These are phyloP conservation scores for Voacanga thouarsii DNA, from an alignment of 257 asterid genomes.

Conservation along the genomic window DNA sequence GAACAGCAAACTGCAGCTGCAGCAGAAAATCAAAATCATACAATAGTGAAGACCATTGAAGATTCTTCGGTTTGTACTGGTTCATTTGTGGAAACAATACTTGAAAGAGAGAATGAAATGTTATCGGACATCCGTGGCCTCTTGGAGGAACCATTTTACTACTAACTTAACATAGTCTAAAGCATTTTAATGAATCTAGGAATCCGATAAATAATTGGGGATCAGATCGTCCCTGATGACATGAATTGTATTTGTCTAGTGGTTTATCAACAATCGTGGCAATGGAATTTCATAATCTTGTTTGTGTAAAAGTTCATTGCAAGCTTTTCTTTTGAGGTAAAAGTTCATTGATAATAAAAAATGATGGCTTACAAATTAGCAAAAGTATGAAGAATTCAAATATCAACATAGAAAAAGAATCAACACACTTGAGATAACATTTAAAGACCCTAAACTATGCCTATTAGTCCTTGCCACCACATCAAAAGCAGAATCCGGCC, in stretches of 20 bases:
- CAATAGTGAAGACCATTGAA: conserved; percentile 20
- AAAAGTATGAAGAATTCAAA: no score
- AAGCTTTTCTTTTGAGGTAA: no score
- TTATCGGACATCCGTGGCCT: conserved; percentile 49
- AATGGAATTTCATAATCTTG: background rate
- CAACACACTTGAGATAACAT: no score
- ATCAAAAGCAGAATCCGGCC: no score
- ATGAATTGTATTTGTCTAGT: background rate
- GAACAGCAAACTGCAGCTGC: background rate
- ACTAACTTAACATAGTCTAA: background rate
- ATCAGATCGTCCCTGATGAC: background rate
- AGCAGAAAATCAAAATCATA: conserved; percentile 17
- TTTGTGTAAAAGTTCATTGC: no score
- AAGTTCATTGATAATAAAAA: no score
- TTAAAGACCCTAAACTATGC: no score
- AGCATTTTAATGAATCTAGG: background rate
- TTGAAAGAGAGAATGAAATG: conserved; percentile 67
- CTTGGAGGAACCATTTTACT: conserved; percentile 55
- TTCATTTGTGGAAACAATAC: conserved; percentile 73
- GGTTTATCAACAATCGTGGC: background rate
- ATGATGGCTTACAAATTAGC: no score
- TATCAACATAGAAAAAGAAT: no score
- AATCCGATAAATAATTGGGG: background rate
- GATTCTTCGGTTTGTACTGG: conserved; percentile 34
- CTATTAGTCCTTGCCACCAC: no score